These are phyloP conservation scores for Cystofilobasidium capitatum DNA, from an alignment of 768 basidiomycete species.

Conservation along the genomic window DNA sequence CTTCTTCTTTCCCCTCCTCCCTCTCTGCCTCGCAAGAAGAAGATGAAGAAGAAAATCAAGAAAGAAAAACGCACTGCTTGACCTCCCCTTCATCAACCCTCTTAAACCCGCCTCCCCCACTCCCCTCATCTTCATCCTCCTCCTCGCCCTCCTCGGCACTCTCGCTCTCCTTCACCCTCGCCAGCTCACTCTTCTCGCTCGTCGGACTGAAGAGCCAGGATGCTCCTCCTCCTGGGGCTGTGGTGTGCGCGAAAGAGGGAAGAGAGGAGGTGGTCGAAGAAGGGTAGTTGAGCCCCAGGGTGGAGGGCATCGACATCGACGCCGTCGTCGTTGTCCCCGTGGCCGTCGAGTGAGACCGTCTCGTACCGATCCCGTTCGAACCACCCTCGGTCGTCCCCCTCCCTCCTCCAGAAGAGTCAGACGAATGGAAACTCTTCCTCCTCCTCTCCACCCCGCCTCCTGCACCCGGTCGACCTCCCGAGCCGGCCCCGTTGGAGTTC, in stretches of 20 bases:
- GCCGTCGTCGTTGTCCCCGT: too few relatives aligned
- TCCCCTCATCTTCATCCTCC: slow-evolving; percentile 2
- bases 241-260: too few relatives aligned
- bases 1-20: too few relatives aligned
- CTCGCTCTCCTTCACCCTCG: slow-evolving; percentile 3
- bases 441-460: too few relatives aligned
- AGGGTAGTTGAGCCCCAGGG: neutral
- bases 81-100: slow-evolving; percentile 1
- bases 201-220: slow-evolving; percentile 14
- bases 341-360: too few relatives aligned
- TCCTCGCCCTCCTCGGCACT: neutral
- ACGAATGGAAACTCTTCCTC: too few relatives aligned
- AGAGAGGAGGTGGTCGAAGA: neutral
- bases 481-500: neutral
- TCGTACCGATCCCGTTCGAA: too few relatives aligned
- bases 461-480: slow-evolving; percentile 7
- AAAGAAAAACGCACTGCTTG: slow-evolving; percentile 10
- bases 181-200: slow-evolving; percentile 9
- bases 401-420: too few relatives aligned
- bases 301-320: neutral
- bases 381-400: too few relatives aligned
- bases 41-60: neutral
- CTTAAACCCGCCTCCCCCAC: too few relatives aligned
- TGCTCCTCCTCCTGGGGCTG: neutral
- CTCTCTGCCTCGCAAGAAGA: neutral